Percentiles rank a stretch among this genome's conserved stretches.
These are phyloP conservation scores for Dipteronia dyeriana DNA, from an alignment of 345 rosid genomes.

Conservation along the genomic window DNA sequence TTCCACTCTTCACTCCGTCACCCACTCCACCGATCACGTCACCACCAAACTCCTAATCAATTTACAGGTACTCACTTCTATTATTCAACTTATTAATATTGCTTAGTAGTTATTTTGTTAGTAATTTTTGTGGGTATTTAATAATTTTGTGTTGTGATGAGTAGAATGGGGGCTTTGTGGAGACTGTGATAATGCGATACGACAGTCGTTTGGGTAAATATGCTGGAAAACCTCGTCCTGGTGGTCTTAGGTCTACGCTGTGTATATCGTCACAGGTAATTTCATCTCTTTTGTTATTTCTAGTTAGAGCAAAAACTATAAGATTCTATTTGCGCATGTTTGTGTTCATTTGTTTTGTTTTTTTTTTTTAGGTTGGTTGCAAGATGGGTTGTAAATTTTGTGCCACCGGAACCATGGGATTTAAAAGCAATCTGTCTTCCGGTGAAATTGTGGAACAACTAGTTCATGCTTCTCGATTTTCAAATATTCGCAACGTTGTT, in stretches of 20 bases:
- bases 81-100: not conserved
- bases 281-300: not conserved
- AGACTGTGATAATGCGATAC: conserved; percentile 93
- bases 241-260: conserved; percentile 78
- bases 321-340: not conserved
- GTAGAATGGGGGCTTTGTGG: conserved; percentile 84
- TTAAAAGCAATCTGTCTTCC: conserved; percentile 74
- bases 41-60: conserved; percentile 81
- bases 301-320: too few species aligned
- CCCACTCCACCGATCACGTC: conserved; percentile 76
- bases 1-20: conserved; percentile 67
- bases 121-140: not conserved
- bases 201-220: conserved; percentile 85
- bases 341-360: not conserved
- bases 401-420: conserved; percentile 98
- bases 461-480: conserved; percentile 78
- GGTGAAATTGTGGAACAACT: conserved; percentile 98
- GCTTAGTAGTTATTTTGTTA: not conserved
- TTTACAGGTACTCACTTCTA: conserved; percentile 56
- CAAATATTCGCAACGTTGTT: conserved; percentile 81
- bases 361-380: conserved; percentile 78
- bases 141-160: not conserved
- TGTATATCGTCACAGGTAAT: conserved; percentile 93
- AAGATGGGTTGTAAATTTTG: conserved; percentile 99
- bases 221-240: conserved; percentile 84